Base-by-base conservation (phyloP, 495 filamentous ascomycete genomes). In the Hyaloscypha variabilis region DNA sequence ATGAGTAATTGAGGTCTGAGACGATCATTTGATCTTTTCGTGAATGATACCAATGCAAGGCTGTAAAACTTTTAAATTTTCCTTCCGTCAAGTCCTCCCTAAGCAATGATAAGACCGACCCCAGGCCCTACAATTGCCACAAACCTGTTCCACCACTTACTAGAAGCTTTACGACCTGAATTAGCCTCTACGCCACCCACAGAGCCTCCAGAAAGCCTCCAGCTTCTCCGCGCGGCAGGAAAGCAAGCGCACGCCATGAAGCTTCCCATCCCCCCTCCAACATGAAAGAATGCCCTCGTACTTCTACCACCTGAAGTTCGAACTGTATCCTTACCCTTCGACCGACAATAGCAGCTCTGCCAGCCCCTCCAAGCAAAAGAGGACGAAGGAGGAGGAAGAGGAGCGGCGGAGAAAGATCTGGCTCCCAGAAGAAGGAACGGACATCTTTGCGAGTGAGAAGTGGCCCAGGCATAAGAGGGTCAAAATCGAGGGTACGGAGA, bases 301-400 rank as follows among this genome's bases (percentile, higher is more conserved):
- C 77, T 94, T 93, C 77, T 99, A 94, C 71, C 94, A 98, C 72
- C 75, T 99, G 30, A 88, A 88, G 70, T 85, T 99, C 72, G 94
- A 98, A 82, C 81, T 97, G 59, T 89, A 90, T 76, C 75, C 85
- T 65, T 77, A 81, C 60, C 77, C 82, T 54, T 56, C 30, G 39
- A 63, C 31, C 66, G 64, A 23, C 13, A n/a, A 59, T 10, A 8
- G 46, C 34, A 23, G 6, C 10, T 24, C 53, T 46, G 19, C 50
- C 39, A 54, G 46, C 50, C 28, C 19, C 29, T 17, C 23, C 23
- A 24, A 42, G 50, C 58, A 55, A 31, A 25, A 62, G 64, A 24
- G 34, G 65, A 58, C 69, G 65, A 21, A 46, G 19, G 26, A 56
- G 21, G 59, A 59, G n/a, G 31, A 49, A 49, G 24, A 31, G 42